phyloP scores from a whole-genome alignment of 1,139 yeast species.

The Debaryomyces sp. region DNA sequence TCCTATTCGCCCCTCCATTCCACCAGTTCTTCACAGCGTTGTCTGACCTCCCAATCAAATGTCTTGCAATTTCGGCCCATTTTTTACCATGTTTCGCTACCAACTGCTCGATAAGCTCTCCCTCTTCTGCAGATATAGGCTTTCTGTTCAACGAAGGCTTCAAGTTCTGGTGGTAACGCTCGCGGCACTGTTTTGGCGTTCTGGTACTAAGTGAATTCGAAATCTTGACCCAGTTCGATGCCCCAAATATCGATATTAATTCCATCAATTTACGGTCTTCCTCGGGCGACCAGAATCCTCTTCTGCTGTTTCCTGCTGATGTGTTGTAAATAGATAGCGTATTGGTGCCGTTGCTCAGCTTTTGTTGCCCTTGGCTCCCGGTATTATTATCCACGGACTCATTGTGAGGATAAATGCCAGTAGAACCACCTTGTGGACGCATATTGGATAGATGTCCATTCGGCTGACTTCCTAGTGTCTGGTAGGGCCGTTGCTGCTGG shows the following conservation, averaged over 20 bases:
- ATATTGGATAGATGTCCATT: neutral
- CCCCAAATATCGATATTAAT: constrained; percentile 73
- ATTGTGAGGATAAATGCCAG: neutral
- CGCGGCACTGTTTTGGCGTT: constrained; percentile 92
- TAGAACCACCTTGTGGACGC: neutral
- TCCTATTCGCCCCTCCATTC: constrained; percentile 88
- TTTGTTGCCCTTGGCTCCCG: neutral
- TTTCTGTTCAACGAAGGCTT: constrained; percentile 81
- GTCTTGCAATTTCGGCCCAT: constrained; percentile 95
- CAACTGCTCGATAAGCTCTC: constrained; percentile 74
- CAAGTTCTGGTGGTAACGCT: constrained; percentile 87
- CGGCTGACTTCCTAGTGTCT: neutral
- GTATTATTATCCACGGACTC: neutral
- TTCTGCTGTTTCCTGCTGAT: constrained; percentile 22
- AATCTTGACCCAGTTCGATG: constrained; percentile 88
- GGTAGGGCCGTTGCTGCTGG: constrained; percentile 4
- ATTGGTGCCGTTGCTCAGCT: neutral
- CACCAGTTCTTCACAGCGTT: constrained; percentile 96
- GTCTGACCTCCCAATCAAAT: constrained; percentile 82
- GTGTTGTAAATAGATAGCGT: neutral
- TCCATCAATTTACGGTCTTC: constrained; percentile 78
- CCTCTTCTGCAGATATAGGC: constrained; percentile 87
- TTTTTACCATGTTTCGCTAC: constrained; percentile 82
- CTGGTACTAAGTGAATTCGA: constrained; percentile 74
- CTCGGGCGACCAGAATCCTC: constrained; percentile 92